Percentiles rank a stretch among this genome's conserved stretches.
Conservation (phyloP, 441 rosid genomes). For the Pelargonium myrrhifolium region DNA sequence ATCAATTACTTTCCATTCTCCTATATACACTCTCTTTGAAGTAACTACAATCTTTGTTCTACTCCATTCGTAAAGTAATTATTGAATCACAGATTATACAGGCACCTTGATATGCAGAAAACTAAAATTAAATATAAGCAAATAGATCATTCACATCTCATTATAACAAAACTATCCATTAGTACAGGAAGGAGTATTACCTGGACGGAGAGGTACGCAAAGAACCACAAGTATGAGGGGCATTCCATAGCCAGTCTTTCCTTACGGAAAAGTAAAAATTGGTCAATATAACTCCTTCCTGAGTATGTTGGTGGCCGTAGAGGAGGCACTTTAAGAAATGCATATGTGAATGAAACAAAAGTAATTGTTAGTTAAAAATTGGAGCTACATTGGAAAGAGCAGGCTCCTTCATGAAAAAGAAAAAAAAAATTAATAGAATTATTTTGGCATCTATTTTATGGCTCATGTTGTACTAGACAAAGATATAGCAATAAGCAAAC, state of each 20-base stretch:
- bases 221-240: constrained; percentile 70
- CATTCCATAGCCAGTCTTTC: constrained; percentile 59
- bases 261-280: constrained; percentile 38
- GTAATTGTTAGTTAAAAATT: constrained; percentile 18
- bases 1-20: not conserved
- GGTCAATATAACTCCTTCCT: constrained; percentile 59
- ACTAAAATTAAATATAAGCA: not conserved
- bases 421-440: not conserved
- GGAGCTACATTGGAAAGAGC: constrained; percentile 9
- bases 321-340: constrained; percentile 67
- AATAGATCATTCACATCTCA: not conserved
- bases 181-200: constrained; percentile 27
- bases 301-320: constrained; percentile 74
- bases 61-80: not conserved
- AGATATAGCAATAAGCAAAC: not conserved
- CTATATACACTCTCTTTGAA: not conserved
- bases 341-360: constrained; percentile 16
- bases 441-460: not conserved
- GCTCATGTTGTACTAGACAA: not conserved
- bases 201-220: constrained; percentile 60
- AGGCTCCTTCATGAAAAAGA: constrained; percentile 1
- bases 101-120: not conserved
- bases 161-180: not conserved
- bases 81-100: not conserved
- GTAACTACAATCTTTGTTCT: not conserved